A percentile compares a stretch with the other conserved stretches of the same genome.
phyloP scores from a whole-genome alignment of 2,329 filamentous ascomycete genomes.

The Pyricularia pennisetigena region DNA sequence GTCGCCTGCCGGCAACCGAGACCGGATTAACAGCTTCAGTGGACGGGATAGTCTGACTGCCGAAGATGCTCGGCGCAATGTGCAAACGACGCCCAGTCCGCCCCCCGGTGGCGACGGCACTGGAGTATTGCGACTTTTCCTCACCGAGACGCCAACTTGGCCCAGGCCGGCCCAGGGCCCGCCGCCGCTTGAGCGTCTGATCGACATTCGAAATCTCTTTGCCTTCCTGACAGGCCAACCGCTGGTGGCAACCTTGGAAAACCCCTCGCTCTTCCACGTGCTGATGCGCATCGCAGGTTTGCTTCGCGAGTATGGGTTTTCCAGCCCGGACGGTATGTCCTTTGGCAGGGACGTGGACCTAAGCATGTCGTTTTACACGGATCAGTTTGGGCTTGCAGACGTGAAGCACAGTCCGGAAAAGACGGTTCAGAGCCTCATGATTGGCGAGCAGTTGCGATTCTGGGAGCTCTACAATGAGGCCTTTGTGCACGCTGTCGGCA shows the following conservation, averaged over 20 bases:
- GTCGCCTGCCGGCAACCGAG: slow-evolving; percentile 19
- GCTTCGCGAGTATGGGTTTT: slow-evolving; percentile 48
- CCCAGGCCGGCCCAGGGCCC: slow-evolving; percentile 21
- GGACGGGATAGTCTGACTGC: slow-evolving; percentile 36
- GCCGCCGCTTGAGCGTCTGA: slow-evolving; percentile 38
- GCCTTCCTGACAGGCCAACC: slow-evolving; percentile 56
- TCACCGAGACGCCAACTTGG: slow-evolving; percentile 34
- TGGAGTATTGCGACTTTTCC: slow-evolving; percentile 40
- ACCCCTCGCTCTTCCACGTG: slow-evolving; percentile 41
- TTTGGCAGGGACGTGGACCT: slow-evolving; percentile 51
- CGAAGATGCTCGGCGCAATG: slow-evolving; percentile 34
- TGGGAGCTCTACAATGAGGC: slow-evolving; percentile 80
- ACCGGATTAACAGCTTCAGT: slow-evolving; percentile 33
- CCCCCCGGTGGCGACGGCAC: slow-evolving; percentile 26
- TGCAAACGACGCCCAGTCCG: slow-evolving; percentile 24
- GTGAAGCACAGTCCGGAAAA: slow-evolving; percentile 76
- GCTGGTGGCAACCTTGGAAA: slow-evolving; percentile 45
- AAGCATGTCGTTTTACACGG: slow-evolving; percentile 66
- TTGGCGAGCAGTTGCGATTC: slow-evolving; percentile 80
- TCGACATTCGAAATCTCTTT: slow-evolving; percentile 55
- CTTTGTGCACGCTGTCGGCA: slow-evolving; percentile 84
- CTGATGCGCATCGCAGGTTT: slow-evolving; percentile 44
- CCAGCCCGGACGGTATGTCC: slow-evolving; percentile 42
- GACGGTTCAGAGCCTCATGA: slow-evolving; percentile 78
- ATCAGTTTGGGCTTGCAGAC: slow-evolving; percentile 68